phyloP scores from a whole-genome alignment of 148 eudicot species.

The Polygonum maritimum region DNA sequence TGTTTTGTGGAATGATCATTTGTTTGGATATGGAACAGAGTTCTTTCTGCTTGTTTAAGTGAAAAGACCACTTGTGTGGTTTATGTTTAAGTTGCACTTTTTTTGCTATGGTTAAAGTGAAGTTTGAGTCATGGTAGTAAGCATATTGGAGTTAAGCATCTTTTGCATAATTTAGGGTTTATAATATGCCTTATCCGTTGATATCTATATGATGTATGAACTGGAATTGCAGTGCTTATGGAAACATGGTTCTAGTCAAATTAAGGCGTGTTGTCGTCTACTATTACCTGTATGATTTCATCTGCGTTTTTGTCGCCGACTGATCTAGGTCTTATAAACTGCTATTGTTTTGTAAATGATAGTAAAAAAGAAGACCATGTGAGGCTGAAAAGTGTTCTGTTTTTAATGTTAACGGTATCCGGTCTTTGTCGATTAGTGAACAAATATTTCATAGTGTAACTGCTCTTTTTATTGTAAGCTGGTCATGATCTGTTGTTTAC shows the following conservation, averaged over 20 bases:
- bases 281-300: neutral
- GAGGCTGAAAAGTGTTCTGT: neutral
- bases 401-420: neutral
- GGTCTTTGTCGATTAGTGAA: neutral
- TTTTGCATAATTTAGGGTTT: neutral
- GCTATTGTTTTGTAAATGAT: neutral
- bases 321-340: neutral
- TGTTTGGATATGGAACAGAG: neutral
- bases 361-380: neutral
- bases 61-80: neutral
- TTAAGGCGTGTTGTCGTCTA: neutral
- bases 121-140: neutral
- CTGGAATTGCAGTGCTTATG: neutral
- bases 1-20: neutral
- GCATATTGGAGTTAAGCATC: neutral
- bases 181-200: neutral
- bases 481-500: too few relatives aligned
- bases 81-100: neutral
- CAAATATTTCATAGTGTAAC: neutral
- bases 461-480: neutral
- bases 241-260: neutral
- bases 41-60: neutral
- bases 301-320: neutral
- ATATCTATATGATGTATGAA: neutral
- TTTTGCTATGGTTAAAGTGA: neutral